Evolutionary conservation across 129 eudicot species (phyloP).

Genomic region (Tagetes patula): DNA sequence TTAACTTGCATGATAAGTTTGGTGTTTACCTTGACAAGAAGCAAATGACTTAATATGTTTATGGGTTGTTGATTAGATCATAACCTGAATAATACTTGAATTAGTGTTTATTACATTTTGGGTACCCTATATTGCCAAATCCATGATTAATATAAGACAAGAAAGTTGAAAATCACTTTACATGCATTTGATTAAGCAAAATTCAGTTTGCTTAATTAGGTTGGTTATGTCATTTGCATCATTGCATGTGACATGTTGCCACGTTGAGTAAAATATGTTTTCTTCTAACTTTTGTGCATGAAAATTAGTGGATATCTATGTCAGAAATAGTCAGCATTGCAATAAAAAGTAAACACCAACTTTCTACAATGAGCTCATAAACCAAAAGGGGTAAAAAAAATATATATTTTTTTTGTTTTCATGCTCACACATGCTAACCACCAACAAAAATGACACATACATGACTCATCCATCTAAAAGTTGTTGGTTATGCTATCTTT

Average conservation of each 20-base stretch:
- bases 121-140: no score
- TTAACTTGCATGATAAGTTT: no score
- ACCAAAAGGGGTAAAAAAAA: background rate
- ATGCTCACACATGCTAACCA: slow-evolving; percentile 23
- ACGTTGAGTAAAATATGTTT: slow-evolving; percentile 14
- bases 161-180: slow-evolving; percentile 5
- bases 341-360: slow-evolving; percentile 6
- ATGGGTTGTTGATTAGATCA: no score
- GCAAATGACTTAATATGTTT: no score
- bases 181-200: background rate
- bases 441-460: slow-evolving; percentile 22
- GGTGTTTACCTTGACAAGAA: no score
- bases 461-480: slow-evolving; percentile 38
- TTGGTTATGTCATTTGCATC: slow-evolving; percentile 5
- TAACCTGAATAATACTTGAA: no score
- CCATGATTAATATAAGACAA: background rate
- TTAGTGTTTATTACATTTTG: no score
- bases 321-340: slow-evolving; percentile 20
- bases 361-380: background rate
- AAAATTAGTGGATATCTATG: slow-evolving; percentile 14
- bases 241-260: slow-evolving; percentile 23
- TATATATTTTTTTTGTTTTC: slow-evolving; percentile 9
- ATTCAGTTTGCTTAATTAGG: background rate
- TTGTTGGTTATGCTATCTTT: background rate
- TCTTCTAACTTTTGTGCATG: slow-evolving; percentile 9